Conservation (phyloP, 768 basidiomycete species). For the Dacryopinax primogenitus region DNA sequence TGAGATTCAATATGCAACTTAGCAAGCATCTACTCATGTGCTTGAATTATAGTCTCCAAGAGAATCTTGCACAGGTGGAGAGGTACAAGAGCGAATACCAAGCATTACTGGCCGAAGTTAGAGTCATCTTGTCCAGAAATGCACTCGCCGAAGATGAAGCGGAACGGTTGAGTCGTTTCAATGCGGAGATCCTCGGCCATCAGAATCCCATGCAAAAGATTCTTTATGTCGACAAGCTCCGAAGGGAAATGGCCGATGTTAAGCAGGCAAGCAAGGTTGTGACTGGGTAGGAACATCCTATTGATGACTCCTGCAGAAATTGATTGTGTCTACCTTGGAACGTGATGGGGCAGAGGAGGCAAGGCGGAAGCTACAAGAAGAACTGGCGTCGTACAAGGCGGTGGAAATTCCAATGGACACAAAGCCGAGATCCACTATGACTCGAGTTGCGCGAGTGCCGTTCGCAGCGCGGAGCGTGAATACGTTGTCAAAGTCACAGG, state of each 20-base stretch:
- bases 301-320: conserved; percentile 12
- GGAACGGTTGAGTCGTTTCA: conserved; percentile 59
- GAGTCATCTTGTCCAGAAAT: conserved; percentile 52
- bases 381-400: conserved; percentile 19
- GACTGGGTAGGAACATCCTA: not conserved
- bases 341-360: conserved; percentile 14
- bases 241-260: conserved; percentile 62
- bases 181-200: conserved; percentile 75
- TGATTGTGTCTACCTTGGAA: conserved; percentile 13
- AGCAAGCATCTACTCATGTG: not conserved
- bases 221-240: conserved; percentile 71
- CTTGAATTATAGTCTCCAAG: not conserved
- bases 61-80: not conserved
- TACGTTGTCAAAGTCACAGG: not conserved
- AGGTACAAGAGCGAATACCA: conserved; percentile 32
- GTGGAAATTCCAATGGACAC: conserved; percentile 5
- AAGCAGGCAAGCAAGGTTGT: conserved; percentile 53
- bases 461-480: conserved; percentile 1
- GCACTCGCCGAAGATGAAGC: conserved; percentile 72
- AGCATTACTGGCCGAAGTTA: conserved; percentile 49
- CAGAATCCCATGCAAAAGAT: conserved; percentile 76
- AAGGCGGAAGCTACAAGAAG: conserved; percentile 12
- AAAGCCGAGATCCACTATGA: conserved; percentile 9
- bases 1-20: not conserved
- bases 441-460: conserved; percentile 15